phyloP scores from a whole-genome alignment of 2,329 filamentous ascomycete species.

The Neoscytalidium dimidiatum region DNA sequence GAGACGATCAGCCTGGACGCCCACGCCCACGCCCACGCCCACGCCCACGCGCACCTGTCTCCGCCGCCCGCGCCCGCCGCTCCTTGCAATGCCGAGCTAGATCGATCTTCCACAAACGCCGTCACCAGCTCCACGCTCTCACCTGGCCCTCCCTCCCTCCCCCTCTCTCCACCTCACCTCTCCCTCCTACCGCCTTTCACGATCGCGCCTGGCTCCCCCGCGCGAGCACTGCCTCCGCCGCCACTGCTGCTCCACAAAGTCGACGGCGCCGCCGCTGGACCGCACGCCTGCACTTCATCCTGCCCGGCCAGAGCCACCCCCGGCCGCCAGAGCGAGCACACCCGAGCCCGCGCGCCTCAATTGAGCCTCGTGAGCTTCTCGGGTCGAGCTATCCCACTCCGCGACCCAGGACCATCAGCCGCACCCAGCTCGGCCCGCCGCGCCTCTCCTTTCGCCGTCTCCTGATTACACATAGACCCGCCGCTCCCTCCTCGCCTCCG shows the following conservation, averaged over 20 bases:
- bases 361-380: conserved; percentile 11
- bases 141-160: background rate
- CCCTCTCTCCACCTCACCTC: conserved; percentile 13
- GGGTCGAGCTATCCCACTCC: conserved; percentile 7
- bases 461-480: conserved; percentile 17
- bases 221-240: background rate
- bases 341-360: conserved; percentile 12
- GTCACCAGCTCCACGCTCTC: conserved; percentile 1
- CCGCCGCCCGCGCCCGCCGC: conserved; percentile 11
- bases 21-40: too few species aligned
- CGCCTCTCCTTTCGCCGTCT: conserved; percentile 17
- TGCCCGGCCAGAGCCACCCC: background rate
- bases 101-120: conserved; percentile 15
- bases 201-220: background rate
- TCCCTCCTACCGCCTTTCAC: conserved; percentile 19
- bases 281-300: background rate
- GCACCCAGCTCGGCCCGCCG: conserved; percentile 19
- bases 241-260: background rate
- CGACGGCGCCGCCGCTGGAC: background rate
- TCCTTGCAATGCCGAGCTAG: conserved; percentile 18
- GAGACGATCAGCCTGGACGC: conserved; percentile 6
- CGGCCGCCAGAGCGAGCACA: background rate
- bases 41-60: conserved; percentile 4
- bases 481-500: conserved; percentile 13
- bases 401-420: conserved; percentile 18